Evolutionary conservation across 78 protist genomes (phyloP), one percentile per base, ranked within the genome.

Genomic region (Dictyostelium intermedium): DNA sequence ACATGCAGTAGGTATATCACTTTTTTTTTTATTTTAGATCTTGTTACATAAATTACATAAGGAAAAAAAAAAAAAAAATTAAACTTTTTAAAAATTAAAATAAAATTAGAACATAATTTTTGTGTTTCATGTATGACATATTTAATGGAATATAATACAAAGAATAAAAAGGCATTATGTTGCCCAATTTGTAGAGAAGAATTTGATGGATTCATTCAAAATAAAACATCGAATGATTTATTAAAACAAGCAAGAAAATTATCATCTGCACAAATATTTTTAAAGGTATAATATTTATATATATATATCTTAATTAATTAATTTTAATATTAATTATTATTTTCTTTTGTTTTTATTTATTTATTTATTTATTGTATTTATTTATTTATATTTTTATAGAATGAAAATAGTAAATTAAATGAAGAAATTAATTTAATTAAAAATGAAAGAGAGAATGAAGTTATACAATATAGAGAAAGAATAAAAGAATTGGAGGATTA

Each of bases 151-250:
- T 61, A 47, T 34, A 37, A 8, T 5, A 9, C 35, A n/a, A 32
- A 14, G 8, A 80, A 78, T 72, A 20, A 35, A 4, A 34, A 83
- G 2, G 14, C 41, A 63, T 32, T 16, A 25, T 23, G n/a, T 11
- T 89, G 93, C 80, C 93, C 93, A 43, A 47, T 89, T 2, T 89
- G 93, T 32, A 78, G 84, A 56, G 93, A 89, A 66, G 23, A 47
- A 69, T 89, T 89, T 63, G 87, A 89, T 80, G 93, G 93, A 13
- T 89, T 79, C 35, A 89, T 89, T 20, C 27, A 45, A n/a, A 80
- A 80, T 30, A 89, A 47, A 43, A 69, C 76, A 30, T 43, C 93
- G 23, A 89, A 79, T 13, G 84, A 80, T 27, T 7, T 89, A 89
- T 56, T 69, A 16, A 61, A 78, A 47, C 70, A 72, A 7, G 45